phyloP scores from a whole-genome alignment of 2,329 filamentous ascomycete species.

The Scytalidium sp. region DNA sequence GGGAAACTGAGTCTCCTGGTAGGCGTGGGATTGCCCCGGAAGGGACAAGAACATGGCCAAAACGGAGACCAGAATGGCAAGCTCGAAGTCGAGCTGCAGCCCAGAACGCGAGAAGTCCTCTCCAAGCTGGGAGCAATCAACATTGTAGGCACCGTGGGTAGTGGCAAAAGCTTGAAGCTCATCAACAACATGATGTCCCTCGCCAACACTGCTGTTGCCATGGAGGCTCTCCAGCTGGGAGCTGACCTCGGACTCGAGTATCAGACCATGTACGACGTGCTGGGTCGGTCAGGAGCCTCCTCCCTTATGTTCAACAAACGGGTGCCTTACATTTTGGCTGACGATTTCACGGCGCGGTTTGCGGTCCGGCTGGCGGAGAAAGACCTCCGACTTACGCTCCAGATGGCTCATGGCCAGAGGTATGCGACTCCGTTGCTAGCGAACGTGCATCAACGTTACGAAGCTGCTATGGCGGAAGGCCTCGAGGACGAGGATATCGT shows the following conservation, averaged over 20 bases:
- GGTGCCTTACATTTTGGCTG: slow-evolving; percentile 31
- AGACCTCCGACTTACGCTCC: too few relatives aligned
- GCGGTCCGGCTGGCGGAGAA: too few relatives aligned
- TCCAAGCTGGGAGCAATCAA: slow-evolving; percentile 34
- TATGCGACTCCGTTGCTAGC: too few relatives aligned
- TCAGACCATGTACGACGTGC: slow-evolving; percentile 39
- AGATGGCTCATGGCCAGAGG: too few relatives aligned
- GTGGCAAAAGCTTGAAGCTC: slow-evolving; percentile 55
- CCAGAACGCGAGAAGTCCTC: slow-evolving; percentile 18
- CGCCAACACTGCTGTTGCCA: slow-evolving; percentile 50
- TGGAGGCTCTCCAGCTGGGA: slow-evolving; percentile 52
- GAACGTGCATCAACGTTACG: too few relatives aligned
- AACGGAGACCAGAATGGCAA: slow-evolving; percentile 20
- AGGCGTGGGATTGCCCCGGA: too few relatives aligned
- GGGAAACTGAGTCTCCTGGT: slow-evolving; percentile 35
- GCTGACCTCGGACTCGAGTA: slow-evolving; percentile 49
- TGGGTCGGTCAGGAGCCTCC: slow-evolving; percentile 31
- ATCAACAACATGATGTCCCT: slow-evolving; percentile 57
- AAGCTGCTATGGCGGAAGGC: too few relatives aligned
- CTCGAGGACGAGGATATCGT: too few relatives aligned
- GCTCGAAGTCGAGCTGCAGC: too few relatives aligned
- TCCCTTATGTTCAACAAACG: slow-evolving; percentile 35
- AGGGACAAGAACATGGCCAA: slow-evolving; percentile 32
- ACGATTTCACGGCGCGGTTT: too few relatives aligned
- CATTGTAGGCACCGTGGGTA: slow-evolving; percentile 52